Conservation (phyloP, 2,329 filamentous ascomycete species). For the Paracamarosporium sp. region DNA sequence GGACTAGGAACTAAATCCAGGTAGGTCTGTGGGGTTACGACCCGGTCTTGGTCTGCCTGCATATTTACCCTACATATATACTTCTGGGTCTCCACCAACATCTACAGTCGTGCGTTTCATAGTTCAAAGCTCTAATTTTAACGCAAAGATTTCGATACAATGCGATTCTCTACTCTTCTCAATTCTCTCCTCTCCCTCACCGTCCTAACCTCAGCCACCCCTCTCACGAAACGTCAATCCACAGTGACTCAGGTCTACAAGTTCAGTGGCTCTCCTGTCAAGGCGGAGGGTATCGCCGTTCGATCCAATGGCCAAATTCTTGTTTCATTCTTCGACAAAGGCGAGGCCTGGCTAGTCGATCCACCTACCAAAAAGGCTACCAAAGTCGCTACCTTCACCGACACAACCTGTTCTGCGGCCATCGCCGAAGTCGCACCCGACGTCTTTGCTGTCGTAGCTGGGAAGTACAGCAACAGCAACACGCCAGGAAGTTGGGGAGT, state of each 20-base stretch:
- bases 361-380: slow-evolving; percentile 19
- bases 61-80: not conserved
- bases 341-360: slow-evolving; percentile 23
- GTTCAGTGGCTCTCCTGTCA: slow-evolving; percentile 9
- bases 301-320: slow-evolving; percentile 27
- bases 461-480: slow-evolving; percentile 20
- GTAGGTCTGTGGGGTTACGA: not conserved
- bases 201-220: slow-evolving; percentile 1
- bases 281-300: slow-evolving; percentile 21
- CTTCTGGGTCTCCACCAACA: not conserved
- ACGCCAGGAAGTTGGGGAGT: slow-evolving; percentile 23
- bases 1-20: not conserved
- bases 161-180: slow-evolving; percentile 17
- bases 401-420: slow-evolving; percentile 20
- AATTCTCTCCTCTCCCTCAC: slow-evolving; percentile 7
- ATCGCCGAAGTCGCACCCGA: slow-evolving; percentile 26
- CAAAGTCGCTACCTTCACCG: slow-evolving; percentile 20
- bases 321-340: slow-evolving; percentile 25
- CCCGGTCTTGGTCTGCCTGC: not conserved
- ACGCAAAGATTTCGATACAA: slow-evolving; percentile 7
- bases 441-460: slow-evolving; percentile 27
- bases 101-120: not conserved
- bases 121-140: not conserved
- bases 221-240: slow-evolving; percentile 4
- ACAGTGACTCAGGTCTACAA: slow-evolving; percentile 16